phyloP scores from a whole-genome alignment of 2,329 filamentous ascomycete genomes.

The Lecanicillium sp. region DNA sequence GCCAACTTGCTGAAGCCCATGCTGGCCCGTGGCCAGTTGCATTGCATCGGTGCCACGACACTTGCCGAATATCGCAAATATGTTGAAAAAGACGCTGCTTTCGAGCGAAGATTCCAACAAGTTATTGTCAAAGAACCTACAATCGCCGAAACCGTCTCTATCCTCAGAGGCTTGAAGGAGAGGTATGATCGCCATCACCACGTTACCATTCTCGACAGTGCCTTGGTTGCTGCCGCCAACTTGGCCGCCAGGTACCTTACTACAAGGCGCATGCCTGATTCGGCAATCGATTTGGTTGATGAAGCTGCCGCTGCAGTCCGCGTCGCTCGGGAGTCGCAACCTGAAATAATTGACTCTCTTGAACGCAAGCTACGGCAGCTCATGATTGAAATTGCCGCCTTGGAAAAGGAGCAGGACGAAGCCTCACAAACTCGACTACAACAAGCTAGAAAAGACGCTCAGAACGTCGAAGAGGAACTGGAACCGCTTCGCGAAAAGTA shows the following conservation, averaged over 20 bases:
- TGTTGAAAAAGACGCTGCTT: conserved; percentile 96
- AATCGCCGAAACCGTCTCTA: conserved; percentile 86
- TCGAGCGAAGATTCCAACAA: conserved; percentile 97
- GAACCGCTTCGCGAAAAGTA: conserved; percentile 91
- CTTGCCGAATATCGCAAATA: conserved; percentile 96
- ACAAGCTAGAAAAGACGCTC: conserved; percentile 80
- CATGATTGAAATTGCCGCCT: conserved; percentile 93
- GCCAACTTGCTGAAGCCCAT: conserved; percentile 97
- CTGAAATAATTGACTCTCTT: conserved; percentile 88
- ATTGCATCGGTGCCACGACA: conserved; percentile 96
- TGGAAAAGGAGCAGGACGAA: conserved; percentile 90
- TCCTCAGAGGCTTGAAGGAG: conserved; percentile 96
- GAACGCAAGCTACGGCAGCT: conserved; percentile 85
- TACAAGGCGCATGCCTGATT: conserved; percentile 82
- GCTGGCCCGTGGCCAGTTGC: conserved; percentile 90
- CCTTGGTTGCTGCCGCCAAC: conserved; percentile 84
- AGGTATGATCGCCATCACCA: conserved; percentile 97
- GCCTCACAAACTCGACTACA: conserved; percentile 77
- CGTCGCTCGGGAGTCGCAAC: conserved; percentile 91
- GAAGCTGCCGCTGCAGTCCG: conserved; percentile 95
- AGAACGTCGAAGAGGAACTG: conserved; percentile 90
- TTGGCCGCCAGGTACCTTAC: conserved; percentile 92
- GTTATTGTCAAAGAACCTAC: conserved; percentile 92
- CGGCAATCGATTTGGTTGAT: conserved; percentile 91
- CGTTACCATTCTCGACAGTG: conserved; percentile 91